Percentiles rank a stretch among this genome's conserved stretches.
These are phyloP conservation scores for Pelargonium myrrhifolium DNA, from an alignment of 441 rosid species.

Conservation along the genomic window DNA sequence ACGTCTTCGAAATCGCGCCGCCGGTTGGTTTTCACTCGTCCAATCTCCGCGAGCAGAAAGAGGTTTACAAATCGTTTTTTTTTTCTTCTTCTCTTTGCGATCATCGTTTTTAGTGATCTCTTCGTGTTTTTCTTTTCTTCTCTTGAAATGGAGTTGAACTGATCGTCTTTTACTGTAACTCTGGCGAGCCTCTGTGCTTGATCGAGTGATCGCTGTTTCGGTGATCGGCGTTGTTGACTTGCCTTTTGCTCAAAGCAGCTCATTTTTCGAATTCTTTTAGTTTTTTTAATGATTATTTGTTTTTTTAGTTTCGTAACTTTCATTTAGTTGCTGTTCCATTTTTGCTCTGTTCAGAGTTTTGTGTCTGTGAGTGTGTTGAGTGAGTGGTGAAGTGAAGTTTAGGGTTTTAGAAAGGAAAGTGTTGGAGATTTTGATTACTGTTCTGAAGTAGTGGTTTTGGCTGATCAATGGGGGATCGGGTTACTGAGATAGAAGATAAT, in stretches of 20 bases:
- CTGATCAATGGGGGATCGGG: background rate
- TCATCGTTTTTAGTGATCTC: background rate
- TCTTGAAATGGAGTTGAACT: background rate
- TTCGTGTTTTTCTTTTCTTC: background rate
- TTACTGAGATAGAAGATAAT: background rate
- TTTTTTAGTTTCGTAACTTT: background rate
- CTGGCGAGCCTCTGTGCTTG: background rate
- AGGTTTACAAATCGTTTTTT: conserved; percentile 34
- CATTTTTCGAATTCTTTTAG: background rate
- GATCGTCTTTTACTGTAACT: background rate
- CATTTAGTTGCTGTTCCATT: background rate
- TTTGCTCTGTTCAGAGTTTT: background rate
- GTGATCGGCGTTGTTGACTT: background rate
- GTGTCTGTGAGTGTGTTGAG: background rate
- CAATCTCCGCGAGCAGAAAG: conserved; percentile 27
- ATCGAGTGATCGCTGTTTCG: background rate
- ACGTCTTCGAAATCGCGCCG: conserved; percentile 47
- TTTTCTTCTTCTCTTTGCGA: background rate
- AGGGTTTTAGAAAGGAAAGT: background rate
- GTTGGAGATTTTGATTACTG: background rate
- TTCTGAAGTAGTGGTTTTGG: background rate
- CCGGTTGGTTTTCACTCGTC: conserved; percentile 29
- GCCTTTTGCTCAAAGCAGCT: background rate
- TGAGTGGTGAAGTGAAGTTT: background rate
- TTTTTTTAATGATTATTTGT: no score